These are phyloP conservation scores for Arthrobotrys iridis DNA, from an alignment of 2,329 filamentous ascomycete species.

Conservation along the genomic window DNA sequence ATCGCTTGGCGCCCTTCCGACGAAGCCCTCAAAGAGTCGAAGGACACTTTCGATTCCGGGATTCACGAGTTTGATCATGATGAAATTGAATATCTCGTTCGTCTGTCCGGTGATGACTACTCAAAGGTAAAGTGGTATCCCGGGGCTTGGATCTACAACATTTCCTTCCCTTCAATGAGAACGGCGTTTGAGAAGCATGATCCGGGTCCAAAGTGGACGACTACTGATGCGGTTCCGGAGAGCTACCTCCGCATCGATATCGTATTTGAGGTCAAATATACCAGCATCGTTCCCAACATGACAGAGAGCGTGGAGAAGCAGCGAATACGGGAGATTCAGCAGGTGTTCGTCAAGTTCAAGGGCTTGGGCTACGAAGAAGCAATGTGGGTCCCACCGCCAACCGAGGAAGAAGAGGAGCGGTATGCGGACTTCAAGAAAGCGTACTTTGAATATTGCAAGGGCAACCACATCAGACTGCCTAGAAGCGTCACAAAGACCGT, in stretches of 20 bases:
- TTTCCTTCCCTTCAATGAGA: slow-evolving; percentile 72
- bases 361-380: slow-evolving; percentile 86
- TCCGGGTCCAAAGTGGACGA: slow-evolving; percentile 73
- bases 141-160: slow-evolving; percentile 86
- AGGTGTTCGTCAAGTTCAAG: slow-evolving; percentile 88
- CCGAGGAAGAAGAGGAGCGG: slow-evolving; percentile 63
- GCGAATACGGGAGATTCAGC: slow-evolving; percentile 76
- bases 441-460: slow-evolving; percentile 85
- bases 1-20: slow-evolving; percentile 86
- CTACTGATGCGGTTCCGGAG: slow-evolving; percentile 83
- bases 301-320: slow-evolving; percentile 72
- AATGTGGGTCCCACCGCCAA: slow-evolving; percentile 57
- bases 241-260: slow-evolving; percentile 88
- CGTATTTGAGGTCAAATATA: slow-evolving; percentile 81
- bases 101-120: slow-evolving; percentile 84
- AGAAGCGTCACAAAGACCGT: slow-evolving; percentile 74
- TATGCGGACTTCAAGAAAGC: slow-evolving; percentile 84
- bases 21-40: slow-evolving; percentile 67
- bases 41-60: slow-evolving; percentile 62
- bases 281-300: slow-evolving; percentile 64
- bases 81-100: slow-evolving; percentile 90
- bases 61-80: slow-evolving; percentile 72
- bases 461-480: slow-evolving; percentile 75
- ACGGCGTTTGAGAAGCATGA: slow-evolving; percentile 78
- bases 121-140: slow-evolving; percentile 86